Conservation (phyloP, 495 filamentous ascomycete species). For the Pyronema domesticum region DNA sequence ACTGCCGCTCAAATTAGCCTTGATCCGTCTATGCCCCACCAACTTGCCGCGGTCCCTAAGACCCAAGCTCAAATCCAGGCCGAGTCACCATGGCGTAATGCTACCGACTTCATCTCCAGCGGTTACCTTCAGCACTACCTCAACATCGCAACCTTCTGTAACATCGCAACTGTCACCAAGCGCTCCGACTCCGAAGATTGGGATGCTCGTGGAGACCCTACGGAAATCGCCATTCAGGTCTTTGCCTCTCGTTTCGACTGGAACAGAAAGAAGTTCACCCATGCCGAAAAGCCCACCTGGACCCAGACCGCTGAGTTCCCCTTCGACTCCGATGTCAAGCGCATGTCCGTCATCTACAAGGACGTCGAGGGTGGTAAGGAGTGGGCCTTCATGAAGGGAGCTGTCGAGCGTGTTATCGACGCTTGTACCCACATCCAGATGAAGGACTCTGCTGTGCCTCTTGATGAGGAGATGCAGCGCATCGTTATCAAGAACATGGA, state of each 20-base stretch:
- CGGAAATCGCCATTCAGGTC: slow-evolving; percentile 54
- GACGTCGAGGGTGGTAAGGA: slow-evolving; percentile 17
- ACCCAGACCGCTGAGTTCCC: slow-evolving; percentile 42
- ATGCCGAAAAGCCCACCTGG: slow-evolving; percentile 38
- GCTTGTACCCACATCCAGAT: slow-evolving; percentile 33
- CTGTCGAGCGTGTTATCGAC: slow-evolving; percentile 44
- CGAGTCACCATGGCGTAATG: slow-evolving; percentile 23
- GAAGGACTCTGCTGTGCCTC: slow-evolving; percentile 26
- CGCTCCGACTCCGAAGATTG: slow-evolving; percentile 33
- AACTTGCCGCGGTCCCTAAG: slow-evolving; percentile 23
- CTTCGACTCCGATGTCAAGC: slow-evolving; percentile 52
- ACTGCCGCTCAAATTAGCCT: slow-evolving; percentile 35
- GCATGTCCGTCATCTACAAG: slow-evolving; percentile 47
- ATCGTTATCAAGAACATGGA: slow-evolving; percentile 45
- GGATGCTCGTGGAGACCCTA: slow-evolving; percentile 48
- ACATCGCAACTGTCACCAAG: slow-evolving; percentile 41
- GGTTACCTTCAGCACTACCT: slow-evolving; percentile 36
- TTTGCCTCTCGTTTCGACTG: slow-evolving; percentile 46
- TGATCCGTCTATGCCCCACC: slow-evolving; percentile 25
- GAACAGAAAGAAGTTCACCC: slow-evolving; percentile 35
- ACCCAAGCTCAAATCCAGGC: slow-evolving; percentile 11
- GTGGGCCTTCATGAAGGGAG: slow-evolving; percentile 45
- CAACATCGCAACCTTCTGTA: slow-evolving; percentile 44
- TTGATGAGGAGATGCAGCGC: slow-evolving; percentile 20
- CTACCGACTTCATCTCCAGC: slow-evolving; percentile 28